phyloP scores from a whole-genome alignment of 139 green algal species.

The Chlamydomonas asymmetrica region DNA sequence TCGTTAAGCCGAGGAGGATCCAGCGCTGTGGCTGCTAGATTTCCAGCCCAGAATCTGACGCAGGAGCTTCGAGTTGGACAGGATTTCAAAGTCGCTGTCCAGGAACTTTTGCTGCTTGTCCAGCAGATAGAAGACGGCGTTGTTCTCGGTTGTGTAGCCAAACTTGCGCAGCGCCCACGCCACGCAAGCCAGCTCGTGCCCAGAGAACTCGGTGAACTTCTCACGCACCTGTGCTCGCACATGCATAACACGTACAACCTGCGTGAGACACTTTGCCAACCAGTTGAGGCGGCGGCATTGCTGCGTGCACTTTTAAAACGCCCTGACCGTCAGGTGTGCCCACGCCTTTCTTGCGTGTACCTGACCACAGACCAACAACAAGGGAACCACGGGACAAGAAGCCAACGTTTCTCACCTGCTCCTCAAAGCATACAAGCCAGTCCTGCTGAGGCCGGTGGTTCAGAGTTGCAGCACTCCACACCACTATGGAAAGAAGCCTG shows the following conservation, averaged over 20 bases:
- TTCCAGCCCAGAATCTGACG: conserved; percentile 34
- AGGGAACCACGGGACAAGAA: background rate
- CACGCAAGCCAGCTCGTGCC: conserved; percentile 50
- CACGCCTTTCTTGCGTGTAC: too few species aligned
- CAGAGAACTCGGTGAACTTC: conserved; percentile 48
- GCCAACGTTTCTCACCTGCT: conserved; percentile 37
- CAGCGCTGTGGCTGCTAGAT: too few species aligned
- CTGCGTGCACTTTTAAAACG: background rate
- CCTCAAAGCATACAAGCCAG: conserved; percentile 51
- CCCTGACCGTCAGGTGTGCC: too few species aligned
- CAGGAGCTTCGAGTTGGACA: conserved; percentile 48
- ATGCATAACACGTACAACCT: background rate
- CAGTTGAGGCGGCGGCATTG: background rate
- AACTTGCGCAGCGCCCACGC: conserved; percentile 48
- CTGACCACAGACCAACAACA: conserved; percentile 1
- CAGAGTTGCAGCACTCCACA: conserved; percentile 40
- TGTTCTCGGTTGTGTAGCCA: conserved; percentile 35
- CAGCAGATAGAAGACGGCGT: conserved; percentile 54
- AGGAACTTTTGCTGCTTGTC: conserved; percentile 43
- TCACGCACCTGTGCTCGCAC: conserved; percentile 47
- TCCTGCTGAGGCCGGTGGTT: conserved; percentile 40
- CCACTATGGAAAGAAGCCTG: conserved; percentile 45
- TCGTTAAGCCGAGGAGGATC: too few species aligned
- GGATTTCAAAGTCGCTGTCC: conserved; percentile 44
- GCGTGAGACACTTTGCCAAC: background rate